A percentile compares a stretch with the other conserved stretches of the same genome.
Conservation (phyloP, 1,284 basidiomycete genomes). For the Ustilago trichophora region DNA sequence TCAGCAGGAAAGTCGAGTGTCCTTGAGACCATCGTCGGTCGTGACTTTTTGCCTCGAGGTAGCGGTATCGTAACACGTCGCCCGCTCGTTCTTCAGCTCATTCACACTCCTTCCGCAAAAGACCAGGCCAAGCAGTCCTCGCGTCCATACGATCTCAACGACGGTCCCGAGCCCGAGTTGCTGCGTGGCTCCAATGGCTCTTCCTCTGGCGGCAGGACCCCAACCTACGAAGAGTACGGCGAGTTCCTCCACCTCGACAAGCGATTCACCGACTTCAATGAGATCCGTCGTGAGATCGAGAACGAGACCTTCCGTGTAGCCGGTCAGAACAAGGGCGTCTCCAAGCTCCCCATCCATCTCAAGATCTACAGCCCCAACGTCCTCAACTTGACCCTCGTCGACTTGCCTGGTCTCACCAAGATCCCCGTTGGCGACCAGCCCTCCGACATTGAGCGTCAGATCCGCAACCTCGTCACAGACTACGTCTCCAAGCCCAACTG, state of each 20-base stretch:
- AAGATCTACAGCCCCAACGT: conserved; percentile 95
- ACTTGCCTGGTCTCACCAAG: conserved; percentile 94
- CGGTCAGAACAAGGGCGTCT: conserved; percentile 98
- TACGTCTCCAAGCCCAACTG: conserved; percentile 97
- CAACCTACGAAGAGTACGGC: conserved; percentile 78
- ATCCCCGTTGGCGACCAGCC: conserved; percentile 72
- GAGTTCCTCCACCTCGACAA: conserved; percentile 97
- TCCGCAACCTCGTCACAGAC: conserved; percentile 89
- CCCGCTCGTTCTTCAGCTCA: conserved; percentile 92
- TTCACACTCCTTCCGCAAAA: conserved; percentile 74
- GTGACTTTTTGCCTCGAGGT: conserved; percentile 91
- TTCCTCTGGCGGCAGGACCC: conserved; percentile 15
- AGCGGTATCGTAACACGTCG: conserved; percentile 94
- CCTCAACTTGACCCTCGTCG: conserved; percentile 92
- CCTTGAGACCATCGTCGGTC: conserved; percentile 76
- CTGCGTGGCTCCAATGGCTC: conserved; percentile 20
- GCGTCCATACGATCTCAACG: conserved; percentile 28
- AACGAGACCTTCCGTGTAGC: conserved; percentile 97
- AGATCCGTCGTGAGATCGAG: conserved; percentile 95
- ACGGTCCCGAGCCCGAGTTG: conserved; percentile 25
- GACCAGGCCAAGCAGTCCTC: conserved; percentile 36
- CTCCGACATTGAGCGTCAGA: conserved; percentile 94
- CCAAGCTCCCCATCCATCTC: conserved; percentile 91
- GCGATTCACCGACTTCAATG: conserved; percentile 91
- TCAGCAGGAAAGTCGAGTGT: conserved; percentile 72